Base-by-base conservation (phyloP, 2,329 filamentous ascomycete genomes). In the Trichophyton verrucosum region DNA sequence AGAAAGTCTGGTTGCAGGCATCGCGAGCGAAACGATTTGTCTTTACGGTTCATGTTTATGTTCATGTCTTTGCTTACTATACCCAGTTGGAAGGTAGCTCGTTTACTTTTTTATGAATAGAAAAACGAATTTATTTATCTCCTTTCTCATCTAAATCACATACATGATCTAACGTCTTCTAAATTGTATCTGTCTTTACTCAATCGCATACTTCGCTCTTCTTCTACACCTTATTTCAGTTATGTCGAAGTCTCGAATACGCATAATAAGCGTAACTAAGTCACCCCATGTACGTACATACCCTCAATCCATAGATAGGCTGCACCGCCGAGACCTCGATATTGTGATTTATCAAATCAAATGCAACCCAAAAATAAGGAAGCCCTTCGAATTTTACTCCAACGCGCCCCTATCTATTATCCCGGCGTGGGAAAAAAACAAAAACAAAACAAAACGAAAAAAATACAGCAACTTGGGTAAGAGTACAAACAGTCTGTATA, bases 41-140 rank as follows among this genome's bases (percentile, higher is more conserved):
- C 47, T 33, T 55, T 55, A 55, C 3, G 27, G 27, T 13, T 55
- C 51, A 36, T 55, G 24, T 17, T 55, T 55, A 55, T 55, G 27
- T 55, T 33, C 13, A 55, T 55, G 30, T 13, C 51, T 27, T 55
- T 55, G 33, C 51, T 36, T 55, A 55, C n/a, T 55, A 55, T 55
- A 55, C 51, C 51, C 51, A 55, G 27, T 13, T 36, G 46, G 46
- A 51, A 22, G 46, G 46, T 51, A 30, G 46, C 20, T 22, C 13
- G 46, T 30, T 13, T 51, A 1, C 20, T 27, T 36, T 33, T 55
- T 38, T 2, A 55, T 13, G 49, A 33, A 55, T 55, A 55, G 17
- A 33, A 55, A 5, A 17, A 24, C 13, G 17, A 55, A 33, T 55
- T 24, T n/a, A 17, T 20, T 6, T 51, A 53, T 53, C 8, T 53